Base-by-base conservation (phyloP, 208 protist species). In the Acanthamoeba culbertsoni region DNA sequence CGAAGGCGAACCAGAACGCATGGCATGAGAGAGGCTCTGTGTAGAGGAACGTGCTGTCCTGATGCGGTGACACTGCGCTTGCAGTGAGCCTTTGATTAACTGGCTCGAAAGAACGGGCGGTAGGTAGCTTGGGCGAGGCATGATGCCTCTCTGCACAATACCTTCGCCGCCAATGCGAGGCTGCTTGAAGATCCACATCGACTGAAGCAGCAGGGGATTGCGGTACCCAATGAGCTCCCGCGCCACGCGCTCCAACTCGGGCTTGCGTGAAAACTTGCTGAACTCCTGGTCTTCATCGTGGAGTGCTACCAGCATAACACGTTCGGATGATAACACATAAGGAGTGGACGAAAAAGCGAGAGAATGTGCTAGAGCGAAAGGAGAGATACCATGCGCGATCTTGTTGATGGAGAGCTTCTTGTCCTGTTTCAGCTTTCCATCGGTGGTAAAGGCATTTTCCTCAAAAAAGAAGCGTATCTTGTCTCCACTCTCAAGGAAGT, bases 151-250 rank as follows among this genome's bases (percentile, higher is more conserved):
- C 5, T 33, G 37, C 26, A 40, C 1, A 2, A 35, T 86, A 40
- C 95, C 95, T 53, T 82, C 71, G 42, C 71, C 71, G 43, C 71
- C 71, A 75, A 95, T 94, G 26, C 62, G 28, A 28, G 92, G 75
- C 75, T 96, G 94, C 92, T 98, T 98, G 88, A 97, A 98, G 63
- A 98, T 98, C 59, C 97, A 98, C 97, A 98, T 98, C 55, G 75
- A 95, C 92, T 98, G 97, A 10, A 95, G 71, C 37, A 96, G 35
- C 2, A 96, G 84, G 26, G 97, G 95, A n/a, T 97, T 89, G 0
- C 86, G 51, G 46, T 92, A 95, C 7, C 96, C 96, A 8, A 94
- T 65, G 10, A 94, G 12, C 71, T 95, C 94, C 51, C 73, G 12
- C 68, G 88, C 63, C 75, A 93, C 37, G 40, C 31, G 2, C 37